phyloP scores from a whole-genome alignment of 495 filamentous ascomycete species.

The Trichoderma virens region DNA sequence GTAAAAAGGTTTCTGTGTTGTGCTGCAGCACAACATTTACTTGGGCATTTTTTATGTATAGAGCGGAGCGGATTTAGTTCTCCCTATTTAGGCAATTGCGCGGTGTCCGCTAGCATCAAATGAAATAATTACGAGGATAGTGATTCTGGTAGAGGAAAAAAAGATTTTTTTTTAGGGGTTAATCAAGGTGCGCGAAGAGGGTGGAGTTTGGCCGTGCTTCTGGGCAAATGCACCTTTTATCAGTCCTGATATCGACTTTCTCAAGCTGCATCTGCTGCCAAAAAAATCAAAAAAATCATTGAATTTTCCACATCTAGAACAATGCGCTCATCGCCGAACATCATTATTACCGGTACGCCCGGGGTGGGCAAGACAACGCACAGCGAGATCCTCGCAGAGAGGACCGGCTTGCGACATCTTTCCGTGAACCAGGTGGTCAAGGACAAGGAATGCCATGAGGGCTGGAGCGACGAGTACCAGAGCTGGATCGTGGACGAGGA shows the following conservation, averaged over 20 bases:
- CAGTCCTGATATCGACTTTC: neutral
- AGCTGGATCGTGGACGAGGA: conserved; percentile 96
- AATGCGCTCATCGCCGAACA: conserved; percentile 55
- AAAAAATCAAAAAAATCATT: neutral
- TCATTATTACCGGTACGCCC: conserved; percentile 91
- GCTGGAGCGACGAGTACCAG: conserved; percentile 73
- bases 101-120: conserved; percentile 6
- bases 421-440: conserved; percentile 89
- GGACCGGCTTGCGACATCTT: conserved; percentile 60
- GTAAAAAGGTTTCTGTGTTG: neutral
- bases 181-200: neutral
- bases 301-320: no score
- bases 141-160: neutral
- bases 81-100: conserved; percentile 4
- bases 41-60: conserved; percentile 8
- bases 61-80: conserved; percentile 8
- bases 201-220: neutral
- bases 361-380: conserved; percentile 93
- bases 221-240: neutral
- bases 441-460: conserved; percentile 71
- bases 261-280: neutral
- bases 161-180: neutral
- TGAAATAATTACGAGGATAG: neutral
- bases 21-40: neutral
- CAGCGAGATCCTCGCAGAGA: conserved; percentile 66